Evolutionary conservation across 106 monocot genomes (phyloP).

Genomic region (Dendrobium chrysotoxum): DNA sequence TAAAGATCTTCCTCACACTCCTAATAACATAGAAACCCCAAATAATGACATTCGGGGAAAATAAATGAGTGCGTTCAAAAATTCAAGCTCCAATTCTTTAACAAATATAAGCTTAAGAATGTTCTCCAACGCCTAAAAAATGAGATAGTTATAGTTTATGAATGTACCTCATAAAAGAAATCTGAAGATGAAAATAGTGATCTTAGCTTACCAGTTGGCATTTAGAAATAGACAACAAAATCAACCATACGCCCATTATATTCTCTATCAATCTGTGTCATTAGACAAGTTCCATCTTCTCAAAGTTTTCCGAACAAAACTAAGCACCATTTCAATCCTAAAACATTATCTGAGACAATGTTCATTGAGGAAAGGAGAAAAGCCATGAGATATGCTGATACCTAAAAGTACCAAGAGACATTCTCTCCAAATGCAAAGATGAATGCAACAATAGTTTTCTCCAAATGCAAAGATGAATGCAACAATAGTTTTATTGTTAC

Average conservation of each 20-base stretch:
- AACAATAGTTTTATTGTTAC: background rate
- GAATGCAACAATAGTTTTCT: background rate
- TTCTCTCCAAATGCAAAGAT: background rate
- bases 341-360: background rate
- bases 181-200: background rate
- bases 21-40: too few relatives aligned
- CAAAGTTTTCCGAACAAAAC: background rate
- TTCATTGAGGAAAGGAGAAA: background rate
- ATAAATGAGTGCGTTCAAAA: too few relatives aligned
- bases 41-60: too few relatives aligned
- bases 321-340: slow-evolving; percentile 2
- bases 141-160: background rate
- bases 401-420: background rate
- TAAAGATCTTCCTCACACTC: too few relatives aligned
- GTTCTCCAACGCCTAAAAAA: background rate
- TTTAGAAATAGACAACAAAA: too few relatives aligned
- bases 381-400: background rate
- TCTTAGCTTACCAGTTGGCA: background rate
- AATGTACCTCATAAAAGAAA: background rate
- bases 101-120: background rate
- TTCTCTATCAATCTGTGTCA: background rate
- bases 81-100: too few relatives aligned
- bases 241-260: background rate
- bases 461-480: background rate
- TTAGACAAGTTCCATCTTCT: background rate